Percentiles rank a stretch among this genome's conserved stretches.
Evolutionary conservation across 805 yeast species (phyloP).

Genomic region (Saturnispora serradocipensis): DNA sequence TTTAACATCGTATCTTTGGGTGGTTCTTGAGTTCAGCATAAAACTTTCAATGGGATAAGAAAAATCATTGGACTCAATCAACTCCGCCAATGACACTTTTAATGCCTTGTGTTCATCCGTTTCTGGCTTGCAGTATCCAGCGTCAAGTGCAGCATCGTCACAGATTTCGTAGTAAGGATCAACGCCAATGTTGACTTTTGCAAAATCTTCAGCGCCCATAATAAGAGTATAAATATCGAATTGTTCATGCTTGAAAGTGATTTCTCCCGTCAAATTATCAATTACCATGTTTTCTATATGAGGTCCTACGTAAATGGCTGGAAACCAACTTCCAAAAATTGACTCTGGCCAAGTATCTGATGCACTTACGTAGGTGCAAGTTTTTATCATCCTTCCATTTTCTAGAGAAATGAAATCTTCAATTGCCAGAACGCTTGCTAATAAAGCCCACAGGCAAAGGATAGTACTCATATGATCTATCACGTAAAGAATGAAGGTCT

Average conservation of each 20-base stretch:
- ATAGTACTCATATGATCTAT: not conserved
- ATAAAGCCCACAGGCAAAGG: not conserved
- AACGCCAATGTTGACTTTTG: conserved; percentile 18
- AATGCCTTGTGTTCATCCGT: conserved; percentile 10
- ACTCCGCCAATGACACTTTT: conserved; percentile 13
- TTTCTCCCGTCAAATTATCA: not conserved
- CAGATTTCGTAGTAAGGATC: conserved; percentile 23
- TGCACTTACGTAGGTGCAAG: conserved; percentile 26
- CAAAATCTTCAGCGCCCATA: conserved; percentile 20
- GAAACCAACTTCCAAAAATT: not conserved
- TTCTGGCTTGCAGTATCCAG: conserved; percentile 18
- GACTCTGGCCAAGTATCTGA: conserved; percentile 12
- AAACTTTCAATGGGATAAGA: conserved; percentile 15
- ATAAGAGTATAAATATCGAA: conserved; percentile 17
- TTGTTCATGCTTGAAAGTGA: not conserved
- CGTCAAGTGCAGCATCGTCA: conserved; percentile 22
- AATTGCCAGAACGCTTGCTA: not conserved
- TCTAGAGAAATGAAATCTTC: conserved; percentile 17
- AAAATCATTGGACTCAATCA: conserved; percentile 14
- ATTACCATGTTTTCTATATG: not conserved
- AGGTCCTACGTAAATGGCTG: not conserved
- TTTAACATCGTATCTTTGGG: conserved; percentile 14
- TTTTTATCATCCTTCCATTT: conserved; percentile 19
- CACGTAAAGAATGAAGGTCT: not conserved
- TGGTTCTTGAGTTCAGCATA: conserved; percentile 7